Evolutionary conservation across 2,329 filamentous ascomycete species (phyloP).

Genomic region (Colletotrichum sp.): DNA sequence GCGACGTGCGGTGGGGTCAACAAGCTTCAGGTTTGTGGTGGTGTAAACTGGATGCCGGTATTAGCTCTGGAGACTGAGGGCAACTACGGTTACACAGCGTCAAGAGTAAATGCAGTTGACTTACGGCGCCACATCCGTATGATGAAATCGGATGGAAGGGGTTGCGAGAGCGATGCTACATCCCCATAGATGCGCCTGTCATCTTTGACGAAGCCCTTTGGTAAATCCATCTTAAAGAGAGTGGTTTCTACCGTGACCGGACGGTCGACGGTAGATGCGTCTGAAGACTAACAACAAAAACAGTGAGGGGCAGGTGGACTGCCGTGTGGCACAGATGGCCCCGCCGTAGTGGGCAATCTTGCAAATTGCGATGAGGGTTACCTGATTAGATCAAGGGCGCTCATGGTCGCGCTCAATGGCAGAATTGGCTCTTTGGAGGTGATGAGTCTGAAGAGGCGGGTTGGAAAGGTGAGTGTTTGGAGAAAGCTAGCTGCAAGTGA

Average conservation of each 20-base stretch:
- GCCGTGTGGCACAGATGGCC: conserved; percentile 12
- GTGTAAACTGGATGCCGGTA: conserved; percentile 56
- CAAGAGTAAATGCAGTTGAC: not conserved
- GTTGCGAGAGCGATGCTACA: conserved; percentile 18
- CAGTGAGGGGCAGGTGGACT: not conserved
- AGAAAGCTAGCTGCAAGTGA: conserved; percentile 17
- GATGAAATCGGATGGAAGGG: conserved; percentile 20
- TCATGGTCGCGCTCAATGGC: conserved; percentile 18
- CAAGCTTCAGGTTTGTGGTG: conserved; percentile 61
- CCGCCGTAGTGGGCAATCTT: conserved; percentile 19
- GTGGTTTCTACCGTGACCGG: conserved; percentile 13
- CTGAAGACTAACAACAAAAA: not conserved
- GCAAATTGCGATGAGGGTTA: conserved; percentile 13
- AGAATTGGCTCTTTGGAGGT: not conserved
- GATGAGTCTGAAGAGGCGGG: not conserved
- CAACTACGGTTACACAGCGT: not conserved
- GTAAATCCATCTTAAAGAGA: conserved; percentile 22
- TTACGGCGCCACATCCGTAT: conserved; percentile 22
- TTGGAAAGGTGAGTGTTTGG: not conserved
- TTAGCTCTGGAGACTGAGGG: not conserved
- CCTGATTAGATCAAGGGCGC: conserved; percentile 4
- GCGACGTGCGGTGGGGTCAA: conserved; percentile 66
- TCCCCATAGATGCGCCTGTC: conserved; percentile 23
- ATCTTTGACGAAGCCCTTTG: conserved; percentile 24
- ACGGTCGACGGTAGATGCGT: conserved; percentile 14